These are phyloP conservation scores for Metschnikowia shivogae DNA, from an alignment of 805 yeast species.

Conservation along the genomic window DNA sequence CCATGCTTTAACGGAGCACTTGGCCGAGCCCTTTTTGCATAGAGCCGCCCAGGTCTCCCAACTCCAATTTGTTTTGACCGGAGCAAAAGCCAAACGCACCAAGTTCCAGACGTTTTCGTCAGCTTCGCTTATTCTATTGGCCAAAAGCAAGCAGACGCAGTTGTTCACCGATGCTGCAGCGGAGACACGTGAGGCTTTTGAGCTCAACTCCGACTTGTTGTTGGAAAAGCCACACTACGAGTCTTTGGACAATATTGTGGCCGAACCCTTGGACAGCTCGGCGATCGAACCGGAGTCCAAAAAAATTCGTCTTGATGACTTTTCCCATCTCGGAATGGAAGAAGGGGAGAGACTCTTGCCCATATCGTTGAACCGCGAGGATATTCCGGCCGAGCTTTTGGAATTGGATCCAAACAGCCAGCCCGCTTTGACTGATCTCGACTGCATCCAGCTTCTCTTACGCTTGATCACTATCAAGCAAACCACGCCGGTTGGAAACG, in stretches of 20 bases:
- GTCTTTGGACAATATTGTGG: constrained; percentile 43
- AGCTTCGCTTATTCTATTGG: constrained; percentile 72
- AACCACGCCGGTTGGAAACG: constrained; percentile 67
- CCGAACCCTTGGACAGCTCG: not conserved
- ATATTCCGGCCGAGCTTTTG: constrained; percentile 53
- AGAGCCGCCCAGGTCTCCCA: constrained; percentile 57
- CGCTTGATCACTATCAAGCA: constrained; percentile 60
- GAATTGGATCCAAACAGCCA: constrained; percentile 76
- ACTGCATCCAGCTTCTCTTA: constrained; percentile 68
- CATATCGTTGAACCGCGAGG: constrained; percentile 55
- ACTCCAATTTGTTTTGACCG: constrained; percentile 67
- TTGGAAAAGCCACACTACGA: constrained; percentile 74
- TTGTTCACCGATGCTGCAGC: constrained; percentile 20
- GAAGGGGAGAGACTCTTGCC: constrained; percentile 49
- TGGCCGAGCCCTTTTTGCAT: constrained; percentile 50
- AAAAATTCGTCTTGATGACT: constrained; percentile 39
- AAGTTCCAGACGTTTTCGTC: constrained; percentile 71
- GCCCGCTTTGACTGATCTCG: constrained; percentile 66
- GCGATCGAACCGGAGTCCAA: constrained; percentile 32
- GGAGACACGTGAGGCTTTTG: constrained; percentile 50
- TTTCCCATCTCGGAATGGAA: constrained; percentile 17
- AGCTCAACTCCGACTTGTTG: constrained; percentile 69
- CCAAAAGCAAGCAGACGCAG: constrained; percentile 42
- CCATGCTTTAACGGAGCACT: constrained; percentile 60
- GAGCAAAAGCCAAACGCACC: constrained; percentile 85